Evolutionary conservation across 192 early-diverging fungal genomes (phyloP), one percentile per base, ranked within the genome.

Genomic region (Backusella morwellensis): DNA sequence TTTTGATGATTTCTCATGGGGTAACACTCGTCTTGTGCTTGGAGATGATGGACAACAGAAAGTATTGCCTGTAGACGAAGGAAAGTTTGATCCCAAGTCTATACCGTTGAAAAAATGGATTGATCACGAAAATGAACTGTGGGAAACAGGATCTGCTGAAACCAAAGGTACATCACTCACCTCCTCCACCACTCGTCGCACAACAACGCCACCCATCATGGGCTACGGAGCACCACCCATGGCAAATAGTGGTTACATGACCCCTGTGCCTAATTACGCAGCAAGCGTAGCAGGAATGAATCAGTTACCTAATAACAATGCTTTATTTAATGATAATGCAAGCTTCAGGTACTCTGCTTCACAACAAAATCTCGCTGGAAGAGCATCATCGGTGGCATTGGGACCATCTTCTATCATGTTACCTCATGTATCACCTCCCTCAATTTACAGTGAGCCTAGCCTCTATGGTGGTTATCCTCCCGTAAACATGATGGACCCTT

Each of bases 1-100:
- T 85, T 97, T 98, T 86, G 97, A 99, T 83, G 96, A 99, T 79
- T 99, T 99, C 79, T 96, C 95, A 32, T 99, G 97, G 97, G 97
- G 96, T 73, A 97, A 96, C 79, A 99, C 97, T 19, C 94, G 97
- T 80, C 66, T 93, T 32, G 94, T 97, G 19, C 85, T 95, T 19
- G 96, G 95, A 69, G 93, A 95, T 76, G 92, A 93, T 68, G 94
- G 95, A 41, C 88, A 86, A 81, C 91, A 87, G 78, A 80, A 86
- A 79, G 90, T 88, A 66, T 79, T 79, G 67, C 87, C 84, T 76
- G 89, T 86, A 47, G 89, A 89, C 67, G 90, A 92, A 69, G 93
- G 88, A 44, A 87, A 88, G 72, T 94, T 94, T 78, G 91, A 94
- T 83, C 90, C 88, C 70, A 86, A 88, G 41, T 82, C 87, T 4